Evolutionary conservation across 805 yeast genomes (phyloP).

Genomic region (Naumovozyma castellii): DNA sequence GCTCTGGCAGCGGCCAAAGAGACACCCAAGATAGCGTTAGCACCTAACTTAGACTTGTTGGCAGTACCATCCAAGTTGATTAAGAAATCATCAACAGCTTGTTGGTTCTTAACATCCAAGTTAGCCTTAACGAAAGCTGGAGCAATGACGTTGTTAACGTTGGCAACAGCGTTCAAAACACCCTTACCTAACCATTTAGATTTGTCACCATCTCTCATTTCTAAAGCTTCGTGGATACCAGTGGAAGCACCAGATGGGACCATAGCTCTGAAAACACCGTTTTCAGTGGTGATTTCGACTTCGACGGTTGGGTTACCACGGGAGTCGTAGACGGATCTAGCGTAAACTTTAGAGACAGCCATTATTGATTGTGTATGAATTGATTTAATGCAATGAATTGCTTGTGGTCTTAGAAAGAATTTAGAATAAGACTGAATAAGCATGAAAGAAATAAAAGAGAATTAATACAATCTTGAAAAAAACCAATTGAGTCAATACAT

Average conservation of each 20-base stretch:
- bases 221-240: constrained; percentile 97
- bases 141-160: constrained; percentile 89
- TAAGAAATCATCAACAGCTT: constrained; percentile 77
- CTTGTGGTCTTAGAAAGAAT: constrained; percentile 11
- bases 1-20: constrained; percentile 96
- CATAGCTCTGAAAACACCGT: constrained; percentile 91
- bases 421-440: constrained; percentile 1
- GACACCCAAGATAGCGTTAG: constrained; percentile 97
- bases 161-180: constrained; percentile 92
- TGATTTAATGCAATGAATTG: constrained; percentile 7
- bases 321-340: constrained; percentile 98
- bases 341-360: constrained; percentile 81
- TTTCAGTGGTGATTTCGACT: constrained; percentile 88
- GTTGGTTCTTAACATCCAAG: constrained; percentile 81
- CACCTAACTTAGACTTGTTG: constrained; percentile 96
- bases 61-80: constrained; percentile 87
- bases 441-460: constrained; percentile 1
- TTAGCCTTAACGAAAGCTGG: constrained; percentile 81
- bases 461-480: not conserved
- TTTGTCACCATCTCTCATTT: constrained; percentile 96
- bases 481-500: not conserved
- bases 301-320: constrained; percentile 99
- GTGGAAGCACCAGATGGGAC: constrained; percentile 99
- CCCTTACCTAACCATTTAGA: constrained; percentile 98
- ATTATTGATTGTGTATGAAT: constrained; percentile 32